These are phyloP conservation scores for Hypoxylon fuscum DNA, from an alignment of 495 filamentous ascomycete genomes.

Conservation along the genomic window DNA sequence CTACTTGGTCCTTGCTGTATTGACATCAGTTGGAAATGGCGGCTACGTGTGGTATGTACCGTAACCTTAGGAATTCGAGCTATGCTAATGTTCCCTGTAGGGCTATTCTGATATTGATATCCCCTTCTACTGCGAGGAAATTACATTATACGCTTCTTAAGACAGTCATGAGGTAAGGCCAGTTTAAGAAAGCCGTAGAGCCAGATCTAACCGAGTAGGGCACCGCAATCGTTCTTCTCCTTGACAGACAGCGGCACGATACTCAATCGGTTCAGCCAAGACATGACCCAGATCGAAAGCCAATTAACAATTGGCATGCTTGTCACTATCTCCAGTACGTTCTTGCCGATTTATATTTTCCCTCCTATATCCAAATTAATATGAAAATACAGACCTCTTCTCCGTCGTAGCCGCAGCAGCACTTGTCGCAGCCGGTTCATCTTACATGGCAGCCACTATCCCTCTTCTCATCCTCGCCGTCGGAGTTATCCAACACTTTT, in stretches of 20 bases:
- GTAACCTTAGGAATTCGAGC: no score
- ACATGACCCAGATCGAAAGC: constrained; percentile 29
- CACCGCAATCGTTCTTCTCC: constrained; percentile 37
- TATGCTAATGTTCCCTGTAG: no score
- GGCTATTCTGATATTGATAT: no score
- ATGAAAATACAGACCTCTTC: no score
- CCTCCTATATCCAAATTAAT: no score
- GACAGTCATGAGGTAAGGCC: constrained; percentile 18
- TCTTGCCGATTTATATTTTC: constrained; percentile 20
- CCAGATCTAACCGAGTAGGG: constrained; percentile 21
- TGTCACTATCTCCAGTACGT: constrained; percentile 34
- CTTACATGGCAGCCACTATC: constrained; percentile 37
- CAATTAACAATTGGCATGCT: no score
- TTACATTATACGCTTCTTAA: constrained; percentile 10
- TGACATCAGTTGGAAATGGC: no score
- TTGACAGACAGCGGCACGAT: constrained; percentile 38
- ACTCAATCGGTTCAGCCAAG: constrained; percentile 37
- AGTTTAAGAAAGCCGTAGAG: neutral
- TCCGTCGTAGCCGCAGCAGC: constrained; percentile 30
- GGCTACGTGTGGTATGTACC: no score
- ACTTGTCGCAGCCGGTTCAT: no score
- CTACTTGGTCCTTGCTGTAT: no score
- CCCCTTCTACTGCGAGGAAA: no score
- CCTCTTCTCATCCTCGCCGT: constrained; percentile 45
- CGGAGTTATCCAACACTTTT: constrained; percentile 62